Conservation (phyloP, 352 stramenopile species). For the Nothophytophthora sp. region DNA sequence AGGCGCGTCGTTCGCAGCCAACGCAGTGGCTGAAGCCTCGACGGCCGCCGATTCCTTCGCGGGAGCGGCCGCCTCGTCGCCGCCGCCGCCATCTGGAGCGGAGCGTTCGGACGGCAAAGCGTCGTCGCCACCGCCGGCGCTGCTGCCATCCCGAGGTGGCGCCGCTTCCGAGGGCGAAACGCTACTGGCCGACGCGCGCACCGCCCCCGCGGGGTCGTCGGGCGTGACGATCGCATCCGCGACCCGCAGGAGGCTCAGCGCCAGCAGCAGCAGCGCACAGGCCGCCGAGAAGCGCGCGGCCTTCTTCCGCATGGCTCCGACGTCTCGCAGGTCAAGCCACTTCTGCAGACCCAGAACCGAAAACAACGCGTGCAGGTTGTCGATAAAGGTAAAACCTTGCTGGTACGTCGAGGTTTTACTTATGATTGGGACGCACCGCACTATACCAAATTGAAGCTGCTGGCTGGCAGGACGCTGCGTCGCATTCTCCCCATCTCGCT, state of each 20-base stretch:
- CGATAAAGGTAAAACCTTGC: too few species aligned
- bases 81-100: not conserved
- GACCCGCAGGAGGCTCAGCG: not conserved
- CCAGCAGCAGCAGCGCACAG: constrained; percentile 1
- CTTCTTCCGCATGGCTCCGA: too few species aligned
- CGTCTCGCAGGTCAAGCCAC: too few species aligned
- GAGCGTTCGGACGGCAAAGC: not conserved
- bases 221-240: constrained; percentile 26
- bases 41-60: not conserved
- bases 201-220: constrained; percentile 13
- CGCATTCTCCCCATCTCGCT: too few species aligned
- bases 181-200: not conserved
- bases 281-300: too few species aligned
- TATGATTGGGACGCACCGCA: too few species aligned
- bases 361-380: too few species aligned
- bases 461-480: too few species aligned
- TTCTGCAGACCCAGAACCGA: too few species aligned
- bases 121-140: not conserved
- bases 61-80: not conserved
- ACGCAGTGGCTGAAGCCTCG: not conserved
- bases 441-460: too few species aligned
- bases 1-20: too few species aligned
- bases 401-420: too few species aligned
- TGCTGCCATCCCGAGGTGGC: not conserved
- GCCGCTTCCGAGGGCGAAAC: constrained; percentile 4